Evolutionary conservation across 2,329 filamentous ascomycete genomes (phyloP).

Genomic region (Bipolaris victoriae): DNA sequence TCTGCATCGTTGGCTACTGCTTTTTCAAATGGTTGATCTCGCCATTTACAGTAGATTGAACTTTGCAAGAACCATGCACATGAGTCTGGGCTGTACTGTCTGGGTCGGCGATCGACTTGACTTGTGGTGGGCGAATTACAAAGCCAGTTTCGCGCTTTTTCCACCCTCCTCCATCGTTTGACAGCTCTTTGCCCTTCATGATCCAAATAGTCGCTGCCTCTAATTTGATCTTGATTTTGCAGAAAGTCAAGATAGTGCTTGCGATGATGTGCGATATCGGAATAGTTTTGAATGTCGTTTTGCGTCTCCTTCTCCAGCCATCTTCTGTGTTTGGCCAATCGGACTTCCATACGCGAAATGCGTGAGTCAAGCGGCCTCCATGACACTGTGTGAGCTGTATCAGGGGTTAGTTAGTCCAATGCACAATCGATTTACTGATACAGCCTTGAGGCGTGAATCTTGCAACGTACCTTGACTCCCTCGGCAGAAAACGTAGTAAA

Average conservation of each 20-base stretch:
- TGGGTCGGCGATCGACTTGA: conserved; percentile 15
- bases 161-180: conserved; percentile 33
- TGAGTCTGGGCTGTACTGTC: conserved; percentile 23
- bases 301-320: conserved; percentile 37
- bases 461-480: conserved; percentile 31
- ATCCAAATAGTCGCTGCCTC: conserved; percentile 10
- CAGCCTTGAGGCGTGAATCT: conserved; percentile 7
- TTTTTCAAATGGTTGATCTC: conserved; percentile 25
- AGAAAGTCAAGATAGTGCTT: conserved; percentile 31
- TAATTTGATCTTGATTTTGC: conserved; percentile 16
- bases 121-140: conserved; percentile 20
- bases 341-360: conserved; percentile 31
- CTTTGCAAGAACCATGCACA: conserved; percentile 37
- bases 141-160: conserved; percentile 37
- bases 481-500: conserved; percentile 38
- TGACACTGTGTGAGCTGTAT: conserved; percentile 9
- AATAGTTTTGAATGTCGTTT: conserved; percentile 23
- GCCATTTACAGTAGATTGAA: conserved; percentile 35
- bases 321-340: conserved; percentile 29
- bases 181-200: conserved; percentile 29
- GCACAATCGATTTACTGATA: neutral
- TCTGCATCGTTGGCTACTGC: conserved; percentile 26
- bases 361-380: conserved; percentile 43
- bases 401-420: neutral
- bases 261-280: conserved; percentile 25